phyloP scores from a whole-genome alignment of 805 yeast genomes.

The Saturnispora saitoi region DNA sequence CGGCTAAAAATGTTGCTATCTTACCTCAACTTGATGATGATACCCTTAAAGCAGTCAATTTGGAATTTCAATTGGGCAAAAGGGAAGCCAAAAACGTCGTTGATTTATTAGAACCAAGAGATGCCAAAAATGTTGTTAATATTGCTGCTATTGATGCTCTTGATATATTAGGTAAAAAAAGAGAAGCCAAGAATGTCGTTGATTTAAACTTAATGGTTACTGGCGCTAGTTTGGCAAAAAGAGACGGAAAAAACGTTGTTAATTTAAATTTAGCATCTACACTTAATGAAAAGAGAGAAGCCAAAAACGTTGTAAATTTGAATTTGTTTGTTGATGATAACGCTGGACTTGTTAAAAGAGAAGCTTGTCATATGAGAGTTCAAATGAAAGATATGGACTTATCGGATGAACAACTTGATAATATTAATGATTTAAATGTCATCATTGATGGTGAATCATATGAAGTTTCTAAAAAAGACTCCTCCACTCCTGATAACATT shows the following conservation, averaged over 20 bases:
- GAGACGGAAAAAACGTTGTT: constrained; percentile 19
- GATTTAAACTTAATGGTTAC: constrained; percentile 14
- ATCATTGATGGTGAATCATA: background rate
- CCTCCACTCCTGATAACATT: background rate
- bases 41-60: constrained; percentile 8
- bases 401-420: constrained; percentile 1
- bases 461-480: background rate
- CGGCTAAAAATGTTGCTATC: constrained; percentile 2
- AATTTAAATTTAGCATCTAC: constrained; percentile 15
- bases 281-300: constrained; percentile 14
- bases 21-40: constrained; percentile 5
- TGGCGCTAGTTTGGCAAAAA: constrained; percentile 12
- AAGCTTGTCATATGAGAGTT: constrained; percentile 5
- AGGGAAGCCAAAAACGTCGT: constrained; percentile 15
- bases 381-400: background rate
- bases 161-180: background rate
- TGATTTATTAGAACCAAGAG: constrained; percentile 10
- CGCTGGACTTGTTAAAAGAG: constrained; percentile 10
- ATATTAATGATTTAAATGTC: constrained; percentile 1
- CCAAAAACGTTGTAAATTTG: constrained; percentile 13
- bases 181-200: constrained; percentile 13
- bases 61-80: constrained; percentile 10
- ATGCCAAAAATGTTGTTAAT: constrained; percentile 11
- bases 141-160: constrained; percentile 9
- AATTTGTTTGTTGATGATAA: constrained; percentile 11